A percentile compares a stretch with the other conserved stretches of the same genome.
Conservation (phyloP, 305 asterid species). For the Stenogyne calaminthoides region DNA sequence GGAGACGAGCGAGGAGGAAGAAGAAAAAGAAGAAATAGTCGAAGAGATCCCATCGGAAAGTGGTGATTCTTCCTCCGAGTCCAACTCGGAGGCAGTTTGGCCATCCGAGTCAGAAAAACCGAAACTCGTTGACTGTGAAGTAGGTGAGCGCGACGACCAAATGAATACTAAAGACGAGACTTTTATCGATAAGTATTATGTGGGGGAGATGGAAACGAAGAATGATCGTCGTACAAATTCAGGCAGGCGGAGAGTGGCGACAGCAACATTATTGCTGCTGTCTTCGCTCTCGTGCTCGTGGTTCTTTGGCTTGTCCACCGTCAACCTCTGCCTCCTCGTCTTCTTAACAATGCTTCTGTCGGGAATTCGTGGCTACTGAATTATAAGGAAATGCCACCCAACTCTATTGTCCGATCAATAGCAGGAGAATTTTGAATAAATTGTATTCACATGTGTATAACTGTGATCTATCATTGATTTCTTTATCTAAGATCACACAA, state of each 20-base stretch:
- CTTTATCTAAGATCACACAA: not conserved
- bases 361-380: constrained; percentile 38
- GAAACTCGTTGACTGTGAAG: constrained; percentile 32
- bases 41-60: constrained; percentile 40
- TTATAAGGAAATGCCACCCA: too few relatives aligned
- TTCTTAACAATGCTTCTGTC: constrained; percentile 41
- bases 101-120: constrained; percentile 39
- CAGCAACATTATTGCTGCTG: constrained; percentile 29
- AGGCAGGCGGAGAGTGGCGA: constrained; percentile 24
- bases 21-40: constrained; percentile 11
- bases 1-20: constrained; percentile 21
- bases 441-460: not conserved
- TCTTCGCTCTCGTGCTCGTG: constrained; percentile 45
- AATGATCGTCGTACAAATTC: constrained; percentile 12
- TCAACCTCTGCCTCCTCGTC: constrained; percentile 39
- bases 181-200: constrained; percentile 22
- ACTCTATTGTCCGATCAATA: too few relatives aligned
- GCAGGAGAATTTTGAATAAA: too few relatives aligned
- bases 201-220: constrained; percentile 32
- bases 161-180: not conserved
- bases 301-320: constrained; percentile 43
- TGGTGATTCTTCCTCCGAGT: too few relatives aligned
- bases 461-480: not conserved
- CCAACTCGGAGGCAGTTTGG: constrained; percentile 44
- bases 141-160: constrained; percentile 23